phyloP scores from a whole-genome alignment of 495 filamentous ascomycete species.

The Hypoxylon fragiforme region DNA sequence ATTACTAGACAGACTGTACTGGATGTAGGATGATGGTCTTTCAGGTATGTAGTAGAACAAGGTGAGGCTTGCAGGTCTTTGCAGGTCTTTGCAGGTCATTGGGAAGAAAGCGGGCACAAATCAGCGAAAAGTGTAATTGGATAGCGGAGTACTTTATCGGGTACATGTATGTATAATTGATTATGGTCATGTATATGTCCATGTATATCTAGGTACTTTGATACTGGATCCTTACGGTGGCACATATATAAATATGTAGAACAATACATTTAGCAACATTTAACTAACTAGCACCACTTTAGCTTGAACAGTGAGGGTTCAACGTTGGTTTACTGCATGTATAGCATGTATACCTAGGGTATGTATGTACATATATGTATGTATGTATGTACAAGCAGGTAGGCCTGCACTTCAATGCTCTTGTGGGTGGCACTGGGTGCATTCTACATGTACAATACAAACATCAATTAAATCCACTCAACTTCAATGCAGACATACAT shows the following conservation, averaged over 20 bases:
- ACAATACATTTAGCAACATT: too few species aligned
- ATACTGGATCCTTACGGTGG: too few species aligned
- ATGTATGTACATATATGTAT: too few species aligned
- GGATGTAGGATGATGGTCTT: too few species aligned
- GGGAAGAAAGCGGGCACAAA: slow-evolving; percentile 28
- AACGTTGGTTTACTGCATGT: slow-evolving; percentile 9
- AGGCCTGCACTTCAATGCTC: too few species aligned
- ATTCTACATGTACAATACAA: background rate
- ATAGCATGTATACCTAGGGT: background rate
- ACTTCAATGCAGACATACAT: slow-evolving; percentile 12
- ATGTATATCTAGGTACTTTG: too few species aligned
- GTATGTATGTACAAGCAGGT: too few species aligned
- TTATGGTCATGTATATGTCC: too few species aligned
- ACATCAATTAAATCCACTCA: background rate
- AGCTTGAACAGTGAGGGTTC: background rate
- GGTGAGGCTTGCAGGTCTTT: slow-evolving; percentile 31
- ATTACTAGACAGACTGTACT: too few species aligned
- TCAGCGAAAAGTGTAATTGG: slow-evolving; percentile 16
- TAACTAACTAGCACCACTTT: background rate
- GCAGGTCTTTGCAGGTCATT: slow-evolving; percentile 11
- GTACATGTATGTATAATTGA: background rate
- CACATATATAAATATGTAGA: too few species aligned
- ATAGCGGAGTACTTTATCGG: background rate
- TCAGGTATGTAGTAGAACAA: slow-evolving; percentile 6
- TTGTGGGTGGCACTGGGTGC: too few species aligned